phyloP scores from a whole-genome alignment of 2,329 filamentous ascomycete species.

The Thermothelomyces thermophilus region DNA sequence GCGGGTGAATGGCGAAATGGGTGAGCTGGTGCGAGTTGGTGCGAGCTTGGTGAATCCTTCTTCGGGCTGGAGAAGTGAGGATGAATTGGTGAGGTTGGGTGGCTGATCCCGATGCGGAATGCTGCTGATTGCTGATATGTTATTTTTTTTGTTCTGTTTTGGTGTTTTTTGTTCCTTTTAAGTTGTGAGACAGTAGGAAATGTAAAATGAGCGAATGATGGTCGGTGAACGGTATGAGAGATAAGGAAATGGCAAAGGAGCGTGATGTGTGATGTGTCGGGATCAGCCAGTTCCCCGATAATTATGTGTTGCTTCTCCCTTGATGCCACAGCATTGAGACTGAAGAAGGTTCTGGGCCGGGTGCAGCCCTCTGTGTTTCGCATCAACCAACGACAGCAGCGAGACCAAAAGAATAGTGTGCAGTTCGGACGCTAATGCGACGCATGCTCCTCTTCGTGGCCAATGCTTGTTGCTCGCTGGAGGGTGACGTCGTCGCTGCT shows the following conservation, averaged over 20 bases:
- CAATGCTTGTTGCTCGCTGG: slow-evolving; percentile 65
- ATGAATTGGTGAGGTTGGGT: too few species aligned
- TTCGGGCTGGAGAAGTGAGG: too few species aligned
- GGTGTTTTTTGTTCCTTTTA: background rate
- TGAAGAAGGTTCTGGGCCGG: slow-evolving; percentile 6
- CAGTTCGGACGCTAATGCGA: slow-evolving; percentile 72
- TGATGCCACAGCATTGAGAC: background rate
- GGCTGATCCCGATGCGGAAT: too few species aligned
- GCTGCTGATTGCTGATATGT: background rate
- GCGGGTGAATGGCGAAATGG: too few species aligned
- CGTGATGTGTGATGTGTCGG: slow-evolving; percentile 14
- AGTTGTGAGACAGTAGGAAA: background rate
- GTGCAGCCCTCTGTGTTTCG: slow-evolving; percentile 31
- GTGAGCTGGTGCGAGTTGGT: too few species aligned
- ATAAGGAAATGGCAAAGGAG: slow-evolving; percentile 23
- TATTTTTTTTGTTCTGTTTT: background rate
- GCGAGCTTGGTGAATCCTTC: too few species aligned
- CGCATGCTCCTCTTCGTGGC: slow-evolving; percentile 60
- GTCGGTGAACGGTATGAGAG: background rate
- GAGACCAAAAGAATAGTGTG: slow-evolving; percentile 65
- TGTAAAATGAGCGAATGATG: slow-evolving; percentile 1
- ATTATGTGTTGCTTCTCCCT: background rate
- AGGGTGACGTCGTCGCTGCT: slow-evolving; percentile 34
- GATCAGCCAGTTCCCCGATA: slow-evolving; percentile 16
- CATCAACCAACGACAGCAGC: slow-evolving; percentile 48